Evolutionary conservation across 2,329 filamentous ascomycete genomes (phyloP), one percentile per base, ranked within the genome.

Genomic region (Mollisia scopiformis): DNA sequence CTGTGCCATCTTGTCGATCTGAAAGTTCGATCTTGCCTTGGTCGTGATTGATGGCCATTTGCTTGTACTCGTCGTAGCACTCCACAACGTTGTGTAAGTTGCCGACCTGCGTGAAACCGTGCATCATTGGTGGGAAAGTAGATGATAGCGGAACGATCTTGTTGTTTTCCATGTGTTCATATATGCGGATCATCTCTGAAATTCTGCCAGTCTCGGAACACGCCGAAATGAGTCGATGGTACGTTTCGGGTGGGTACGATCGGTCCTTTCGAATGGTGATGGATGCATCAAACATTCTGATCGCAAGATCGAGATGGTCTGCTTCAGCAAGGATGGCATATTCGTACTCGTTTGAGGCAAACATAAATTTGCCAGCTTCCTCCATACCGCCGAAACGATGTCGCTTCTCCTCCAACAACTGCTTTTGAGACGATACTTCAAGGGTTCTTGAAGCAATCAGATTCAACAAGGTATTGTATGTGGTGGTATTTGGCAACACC

Each of bases 1-100:
- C 90, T 66, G 92, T 84, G 28, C 88, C 86, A 73, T 98, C 94
- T 51, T 91, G 83, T 54, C 93, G 88, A 64, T 89, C 83, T 50
- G 88, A 81, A 10, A 93, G 79, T 19, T 84, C 84, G 50, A 88
- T 81, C 61, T 87, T 81, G 59, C 93, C 93, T 39, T 84, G 86
- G 74, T 97, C 91, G 73, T 95, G 85, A 39, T 89, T 88, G 55
- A 98, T 86, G n/a, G 94, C 93, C 43, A 97, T 82, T 49, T 87
- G 85, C 72, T 92, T 92, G 82, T 98, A 98, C 76, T 97, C 92
- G 66, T 96, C 94, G 78, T 97, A 99, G 77, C 92, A 93, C 74
- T 97, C 93, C 6, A 98, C 91, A 21, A 93, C 95, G 68, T 91
- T 96, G 69, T 88, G 83, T 47, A 98, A 79, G 73, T 98, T 93